These are phyloP conservation scores for Zizania palustris DNA, from an alignment of 202 grass and related monocot species.

Conservation along the genomic window DNA sequence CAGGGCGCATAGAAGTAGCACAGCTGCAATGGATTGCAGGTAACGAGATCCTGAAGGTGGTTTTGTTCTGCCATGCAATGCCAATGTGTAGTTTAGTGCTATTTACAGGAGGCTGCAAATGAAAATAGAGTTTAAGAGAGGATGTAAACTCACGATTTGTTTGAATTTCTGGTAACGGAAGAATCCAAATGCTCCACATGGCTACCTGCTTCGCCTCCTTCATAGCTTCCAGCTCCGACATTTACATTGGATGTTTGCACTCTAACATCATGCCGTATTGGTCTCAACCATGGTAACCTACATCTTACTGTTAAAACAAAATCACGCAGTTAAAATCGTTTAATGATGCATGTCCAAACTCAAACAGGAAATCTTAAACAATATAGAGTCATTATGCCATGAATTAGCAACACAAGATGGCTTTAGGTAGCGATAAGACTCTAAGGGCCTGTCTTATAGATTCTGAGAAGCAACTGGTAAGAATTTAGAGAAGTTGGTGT, in stretches of 20 bases:
- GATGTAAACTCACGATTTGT: conserved; percentile 50
- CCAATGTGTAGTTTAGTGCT: conserved; percentile 30
- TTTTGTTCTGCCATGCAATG: conserved; percentile 42
- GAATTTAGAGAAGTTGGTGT: too few species aligned
- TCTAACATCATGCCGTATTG: conserved; percentile 40
- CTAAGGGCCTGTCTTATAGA: background rate
- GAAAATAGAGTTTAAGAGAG: conserved; percentile 14
- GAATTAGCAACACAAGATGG: background rate
- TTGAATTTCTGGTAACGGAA: conserved; percentile 50
- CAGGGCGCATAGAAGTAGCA: conserved; percentile 59
- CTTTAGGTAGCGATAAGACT: background rate
- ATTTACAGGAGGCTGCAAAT: background rate
- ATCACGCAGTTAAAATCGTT: background rate
- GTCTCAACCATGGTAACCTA: conserved; percentile 49
- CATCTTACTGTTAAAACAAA: conserved; percentile 40
- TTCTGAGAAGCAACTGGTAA: too few species aligned
- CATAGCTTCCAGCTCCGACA: conserved; percentile 71
- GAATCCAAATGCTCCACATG: conserved; percentile 42
- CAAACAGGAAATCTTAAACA: background rate
- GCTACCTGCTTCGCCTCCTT: conserved; percentile 44
- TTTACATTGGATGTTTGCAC: conserved; percentile 63
- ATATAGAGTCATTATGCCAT: background rate
- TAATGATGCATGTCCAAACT: background rate
- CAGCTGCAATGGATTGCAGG: conserved; percentile 54
- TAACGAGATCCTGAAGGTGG: conserved; percentile 48